Evolutionary conservation across 2,329 filamentous ascomycete genomes (phyloP).

Genomic region (Capronia americana): DNA sequence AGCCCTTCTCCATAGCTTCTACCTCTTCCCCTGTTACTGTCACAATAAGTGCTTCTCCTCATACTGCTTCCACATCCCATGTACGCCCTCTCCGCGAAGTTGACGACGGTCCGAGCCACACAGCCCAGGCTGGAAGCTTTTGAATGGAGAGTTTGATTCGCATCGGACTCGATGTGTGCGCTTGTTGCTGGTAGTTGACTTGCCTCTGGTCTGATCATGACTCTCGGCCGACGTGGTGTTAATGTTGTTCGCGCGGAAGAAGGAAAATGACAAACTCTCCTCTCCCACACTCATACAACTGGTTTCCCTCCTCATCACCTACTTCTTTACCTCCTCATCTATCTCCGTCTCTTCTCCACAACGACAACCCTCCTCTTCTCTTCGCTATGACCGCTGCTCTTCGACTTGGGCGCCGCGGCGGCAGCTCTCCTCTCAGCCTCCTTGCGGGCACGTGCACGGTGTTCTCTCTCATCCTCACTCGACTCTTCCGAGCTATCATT

Average conservation of each 20-base stretch:
- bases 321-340: conserved; percentile 1
- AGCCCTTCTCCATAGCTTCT: not conserved
- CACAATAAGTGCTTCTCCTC: not conserved
- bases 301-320: not conserved
- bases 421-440: conserved; percentile 28
- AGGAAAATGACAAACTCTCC: conserved; percentile 13
- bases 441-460: conserved; percentile 25
- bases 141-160: conserved; percentile 4
- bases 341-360: conserved; percentile 31
- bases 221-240: conserved; percentile 13
- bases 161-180: conserved; percentile 13
- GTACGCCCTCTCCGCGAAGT: conserved; percentile 20
- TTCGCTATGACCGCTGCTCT: conserved; percentile 12
- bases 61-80: not conserved
- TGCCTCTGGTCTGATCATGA: conserved; percentile 7
- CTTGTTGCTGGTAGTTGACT: conserved; percentile 3
- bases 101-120: conserved; percentile 26
- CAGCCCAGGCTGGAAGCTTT: conserved; percentile 5
- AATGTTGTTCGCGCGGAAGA: conserved; percentile 12
- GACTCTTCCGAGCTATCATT: conserved; percentile 30
- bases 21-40: not conserved
- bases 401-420: conserved; percentile 4
- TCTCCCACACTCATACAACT: conserved; percentile 18
- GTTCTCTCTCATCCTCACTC: conserved; percentile 36
- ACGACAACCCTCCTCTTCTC: conserved; percentile 26